These are phyloP conservation scores for Scleromitrula shiraiana DNA, from an alignment of 2,329 filamentous ascomycete genomes.

Conservation along the genomic window DNA sequence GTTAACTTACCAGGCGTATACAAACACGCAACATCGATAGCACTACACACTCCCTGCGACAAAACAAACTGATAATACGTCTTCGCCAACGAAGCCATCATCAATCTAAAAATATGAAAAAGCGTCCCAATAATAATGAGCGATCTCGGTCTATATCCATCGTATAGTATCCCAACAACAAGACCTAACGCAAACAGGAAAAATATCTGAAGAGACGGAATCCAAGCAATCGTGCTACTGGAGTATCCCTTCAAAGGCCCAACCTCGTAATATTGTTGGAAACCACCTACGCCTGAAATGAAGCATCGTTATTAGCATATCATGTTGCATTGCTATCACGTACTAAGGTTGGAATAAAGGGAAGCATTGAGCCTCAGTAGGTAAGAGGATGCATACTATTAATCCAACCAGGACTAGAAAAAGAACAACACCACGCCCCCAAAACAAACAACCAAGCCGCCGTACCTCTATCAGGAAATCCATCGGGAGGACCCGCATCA, in stretches of 20 bases:
- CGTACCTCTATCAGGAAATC: constrained; percentile 46
- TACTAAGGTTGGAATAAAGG: too few species aligned
- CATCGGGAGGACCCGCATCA: too few species aligned
- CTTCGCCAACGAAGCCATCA: constrained; percentile 29
- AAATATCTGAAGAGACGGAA: constrained; percentile 43
- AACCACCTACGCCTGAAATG: constrained; percentile 36
- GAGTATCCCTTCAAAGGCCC: constrained; percentile 39
- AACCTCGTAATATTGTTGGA: constrained; percentile 48
- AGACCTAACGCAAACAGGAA: constrained; percentile 24
- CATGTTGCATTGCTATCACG: too few species aligned
- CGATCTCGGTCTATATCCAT: constrained; percentile 23
- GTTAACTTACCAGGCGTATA: too few species aligned
- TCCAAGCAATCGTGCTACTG: constrained; percentile 47
- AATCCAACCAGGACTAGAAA: constrained; percentile 40
- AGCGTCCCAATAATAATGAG: constrained; percentile 34
- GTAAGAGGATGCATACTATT: constrained; percentile 27
- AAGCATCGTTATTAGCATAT: not conserved
- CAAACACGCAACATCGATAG: too few species aligned
- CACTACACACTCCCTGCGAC: constrained; percentile 43
- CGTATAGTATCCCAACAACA: constrained; percentile 7
- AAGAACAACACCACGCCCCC: constrained; percentile 36
- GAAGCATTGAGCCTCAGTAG: not conserved
- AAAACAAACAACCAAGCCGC: constrained; percentile 47
- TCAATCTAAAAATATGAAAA: constrained; percentile 40
- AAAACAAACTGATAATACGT: constrained; percentile 46